Percentiles rank a stretch among this genome's conserved stretches.
These are phyloP conservation scores for Calamus simplicifolius DNA, from an alignment of 176 grass and related monocot species.

Conservation along the genomic window DNA sequence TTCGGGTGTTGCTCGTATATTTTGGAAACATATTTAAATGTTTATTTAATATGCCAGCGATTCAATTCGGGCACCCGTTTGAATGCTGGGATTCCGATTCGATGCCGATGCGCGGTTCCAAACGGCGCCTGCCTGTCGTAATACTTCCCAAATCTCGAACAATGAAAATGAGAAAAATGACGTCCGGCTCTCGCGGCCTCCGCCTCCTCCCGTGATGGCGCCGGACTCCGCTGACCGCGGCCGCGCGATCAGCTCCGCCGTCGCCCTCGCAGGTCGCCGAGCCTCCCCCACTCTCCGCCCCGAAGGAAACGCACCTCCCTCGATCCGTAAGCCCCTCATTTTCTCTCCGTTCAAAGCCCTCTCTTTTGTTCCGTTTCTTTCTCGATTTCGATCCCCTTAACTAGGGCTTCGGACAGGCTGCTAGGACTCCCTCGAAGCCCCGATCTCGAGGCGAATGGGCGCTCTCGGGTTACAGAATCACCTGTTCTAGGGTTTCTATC, in stretches of 20 bases:
- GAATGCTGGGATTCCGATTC: too few species aligned
- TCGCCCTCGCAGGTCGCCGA: not conserved
- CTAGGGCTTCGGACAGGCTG: conserved; percentile 3
- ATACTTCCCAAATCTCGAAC: too few species aligned
- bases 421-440: not conserved
- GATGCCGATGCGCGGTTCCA: too few species aligned
- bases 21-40: too few species aligned
- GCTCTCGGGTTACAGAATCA: too few species aligned
- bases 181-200: not conserved
- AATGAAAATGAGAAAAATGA: not conserved
- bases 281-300: too few species aligned
- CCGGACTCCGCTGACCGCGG: not conserved
- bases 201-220: conserved; percentile 5
- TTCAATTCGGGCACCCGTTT: too few species aligned
- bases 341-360: not conserved
- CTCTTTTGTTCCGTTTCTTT: not conserved
- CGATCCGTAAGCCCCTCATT: conserved; percentile 4
- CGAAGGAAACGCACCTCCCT: not conserved
- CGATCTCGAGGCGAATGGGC: too few species aligned
- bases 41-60: too few species aligned
- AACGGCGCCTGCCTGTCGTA: too few species aligned
- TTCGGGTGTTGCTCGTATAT: too few species aligned
- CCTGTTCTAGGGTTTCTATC: too few species aligned
- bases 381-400: not conserved
- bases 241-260: not conserved